These are phyloP conservation scores for Pseudocercospora crystallina DNA, from an alignment of 2,329 filamentous ascomycete species.

Conservation along the genomic window DNA sequence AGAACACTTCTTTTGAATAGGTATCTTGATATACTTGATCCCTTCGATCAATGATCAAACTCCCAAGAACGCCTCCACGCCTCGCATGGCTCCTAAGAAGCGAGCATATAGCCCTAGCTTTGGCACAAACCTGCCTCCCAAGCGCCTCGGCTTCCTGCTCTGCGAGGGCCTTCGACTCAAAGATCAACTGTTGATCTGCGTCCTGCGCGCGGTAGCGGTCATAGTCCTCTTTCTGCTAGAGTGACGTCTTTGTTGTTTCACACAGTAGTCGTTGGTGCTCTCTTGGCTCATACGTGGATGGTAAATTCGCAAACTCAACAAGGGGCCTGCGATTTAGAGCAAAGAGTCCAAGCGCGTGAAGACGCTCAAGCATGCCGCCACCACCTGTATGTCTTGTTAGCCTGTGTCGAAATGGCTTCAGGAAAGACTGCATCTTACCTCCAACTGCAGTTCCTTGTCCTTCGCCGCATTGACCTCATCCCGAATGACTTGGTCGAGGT, in stretches of 20 bases:
- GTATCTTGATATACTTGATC: too few species aligned
- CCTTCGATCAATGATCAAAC: too few species aligned
- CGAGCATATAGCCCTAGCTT: too few species aligned
- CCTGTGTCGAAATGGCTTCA: slow-evolving; percentile 4
- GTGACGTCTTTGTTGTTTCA: background rate
- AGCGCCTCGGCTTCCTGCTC: too few species aligned
- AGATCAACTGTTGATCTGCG: too few species aligned
- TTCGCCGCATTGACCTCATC: slow-evolving; percentile 86
- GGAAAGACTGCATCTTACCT: slow-evolving; percentile 58
- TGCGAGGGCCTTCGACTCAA: too few species aligned
- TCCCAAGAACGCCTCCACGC: too few species aligned
- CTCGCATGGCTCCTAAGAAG: too few species aligned
- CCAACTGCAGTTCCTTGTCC: slow-evolving; percentile 92
- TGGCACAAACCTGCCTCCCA: too few species aligned
- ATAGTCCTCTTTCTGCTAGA: background rate
- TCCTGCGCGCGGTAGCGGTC: too few species aligned
- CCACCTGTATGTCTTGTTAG: slow-evolving; percentile 55
- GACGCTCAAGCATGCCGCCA: slow-evolving; percentile 93
- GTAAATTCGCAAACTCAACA: background rate
- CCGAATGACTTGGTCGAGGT: slow-evolving; percentile 79
- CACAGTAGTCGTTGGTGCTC: background rate
- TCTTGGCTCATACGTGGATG: background rate
- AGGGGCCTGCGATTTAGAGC: slow-evolving; percentile 55
- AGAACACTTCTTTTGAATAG: too few species aligned
- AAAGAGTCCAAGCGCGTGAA: slow-evolving; percentile 97